Percentiles rank a stretch among this genome's conserved stretches.
Evolutionary conservation across 2,329 filamentous ascomycete genomes (phyloP).

Genomic region (Fusarium buharicum): DNA sequence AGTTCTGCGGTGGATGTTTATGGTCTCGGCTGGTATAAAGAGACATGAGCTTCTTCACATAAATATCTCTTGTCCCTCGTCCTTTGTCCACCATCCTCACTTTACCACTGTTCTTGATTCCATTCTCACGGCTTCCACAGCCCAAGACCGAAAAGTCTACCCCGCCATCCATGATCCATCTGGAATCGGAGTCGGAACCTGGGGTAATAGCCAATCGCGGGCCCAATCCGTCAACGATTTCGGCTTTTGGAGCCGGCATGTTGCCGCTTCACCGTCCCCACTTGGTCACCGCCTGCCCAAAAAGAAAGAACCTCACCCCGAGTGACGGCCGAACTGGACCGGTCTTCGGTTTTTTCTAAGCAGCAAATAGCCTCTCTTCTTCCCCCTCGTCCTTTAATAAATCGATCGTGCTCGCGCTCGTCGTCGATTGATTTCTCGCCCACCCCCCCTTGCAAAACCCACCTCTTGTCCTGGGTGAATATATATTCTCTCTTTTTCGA

Average conservation of each 20-base stretch:
- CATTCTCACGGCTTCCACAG: neutral
- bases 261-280: constrained; percentile 21
- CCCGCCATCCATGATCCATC: constrained; percentile 2
- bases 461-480: neutral
- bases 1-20: neutral
- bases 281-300: constrained; percentile 29
- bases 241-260: constrained; percentile 13
- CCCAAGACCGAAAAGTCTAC: neutral
- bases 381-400: constrained; percentile 34
- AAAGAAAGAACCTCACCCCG: constrained; percentile 16
- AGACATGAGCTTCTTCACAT: neutral
- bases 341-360: constrained; percentile 35
- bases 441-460: constrained; percentile 5
- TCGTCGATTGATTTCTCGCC: constrained; percentile 15
- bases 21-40: neutral
- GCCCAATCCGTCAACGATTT: neutral
- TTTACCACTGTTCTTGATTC: neutral
- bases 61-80: neutral
- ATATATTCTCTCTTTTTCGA: no score
- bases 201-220: constrained; percentile 23
- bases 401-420: neutral
- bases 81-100: neutral
- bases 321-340: constrained; percentile 17
- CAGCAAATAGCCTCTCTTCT: constrained; percentile 27
- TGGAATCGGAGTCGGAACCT: constrained; percentile 6